Evolutionary conservation across 495 filamentous ascomycete species (phyloP), one percentile per base, ranked within the genome.

Genomic region (Hyaloscypha hepaticicola): DNA sequence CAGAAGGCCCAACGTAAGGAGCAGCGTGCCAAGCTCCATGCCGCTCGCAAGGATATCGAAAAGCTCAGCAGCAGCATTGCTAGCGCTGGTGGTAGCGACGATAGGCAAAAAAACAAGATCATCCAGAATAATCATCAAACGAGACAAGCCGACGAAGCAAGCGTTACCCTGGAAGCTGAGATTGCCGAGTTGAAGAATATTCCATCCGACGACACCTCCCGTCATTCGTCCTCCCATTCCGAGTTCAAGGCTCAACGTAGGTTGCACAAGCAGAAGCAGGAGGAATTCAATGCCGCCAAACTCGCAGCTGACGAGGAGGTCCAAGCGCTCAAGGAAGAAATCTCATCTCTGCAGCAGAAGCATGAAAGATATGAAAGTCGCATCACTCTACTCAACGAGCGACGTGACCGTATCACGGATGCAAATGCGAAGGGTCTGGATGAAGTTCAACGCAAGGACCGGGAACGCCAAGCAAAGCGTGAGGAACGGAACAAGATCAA

Each of bases 121-220:
- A 81, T 89, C 60, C 82, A 90, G 60, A 85, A 90, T 69, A 90
- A 89, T 72, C 88, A 88, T 57, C 91, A 89, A 63, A 90, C 90
- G 74, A 84, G 85, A 68, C 91, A 96, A 76, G 92, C 93, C 6
- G 90, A 96, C 65, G 89, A 95, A 63, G 85, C 89, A 8, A 83
- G 87, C 21, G 78, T 74, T 14, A 81, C 76, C 27, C 75, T 96
- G 2, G 83, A 86, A 27, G 73, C 70, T 22, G 84, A 94, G 71
- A 78, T 93, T 5, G 88, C 88, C 71, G 82, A 77, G 41, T 73
- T 93, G 33, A 88, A 86, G 33, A 80, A 79, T 27, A 79, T 0
- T 84, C 90, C 58, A 83, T 88, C 16, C 83, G 80, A 88, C 24
- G 78, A 80, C 24, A 24, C 25, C 16, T 16, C 22, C 1, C 28